Percentiles rank a stretch among this genome's conserved stretches.
phyloP scores from a whole-genome alignment of 176 grass and related monocot species.

The Elymus sibiricus region DNA sequence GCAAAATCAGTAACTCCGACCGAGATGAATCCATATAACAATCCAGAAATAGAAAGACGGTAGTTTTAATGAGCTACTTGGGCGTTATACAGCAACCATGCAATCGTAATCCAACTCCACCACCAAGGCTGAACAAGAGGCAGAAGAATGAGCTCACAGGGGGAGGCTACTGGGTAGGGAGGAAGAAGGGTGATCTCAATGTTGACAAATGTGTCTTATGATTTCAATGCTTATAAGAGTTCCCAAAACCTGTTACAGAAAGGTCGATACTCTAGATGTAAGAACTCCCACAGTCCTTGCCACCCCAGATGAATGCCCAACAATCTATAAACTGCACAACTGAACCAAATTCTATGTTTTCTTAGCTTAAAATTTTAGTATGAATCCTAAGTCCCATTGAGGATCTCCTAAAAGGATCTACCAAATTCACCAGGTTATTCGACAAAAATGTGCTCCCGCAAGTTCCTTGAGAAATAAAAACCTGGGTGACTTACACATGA shows the following conservation, averaged over 20 bases:
- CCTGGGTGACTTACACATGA: background rate
- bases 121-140: too few relatives aligned
- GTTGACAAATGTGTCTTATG: background rate
- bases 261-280: background rate
- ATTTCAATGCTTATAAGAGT: background rate
- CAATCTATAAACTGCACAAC: background rate
- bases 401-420: background rate
- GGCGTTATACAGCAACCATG: too few relatives aligned
- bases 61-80: too few relatives aligned
- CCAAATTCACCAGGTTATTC: background rate
- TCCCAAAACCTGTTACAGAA: background rate
- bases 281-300: background rate
- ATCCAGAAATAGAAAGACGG: too few relatives aligned
- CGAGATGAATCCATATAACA: too few relatives aligned
- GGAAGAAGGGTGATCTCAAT: background rate
- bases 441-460: background rate
- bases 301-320: background rate
- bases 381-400: background rate
- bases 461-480: background rate
- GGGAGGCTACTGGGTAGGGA: too few relatives aligned
- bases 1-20: too few relatives aligned
- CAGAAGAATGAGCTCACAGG: too few relatives aligned
- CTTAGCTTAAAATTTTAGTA: background rate
- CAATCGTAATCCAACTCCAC: too few relatives aligned
- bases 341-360: background rate